Evolutionary conservation across 2,329 filamentous ascomycete genomes (phyloP).

Genomic region (Cladosporium phlei): DNA sequence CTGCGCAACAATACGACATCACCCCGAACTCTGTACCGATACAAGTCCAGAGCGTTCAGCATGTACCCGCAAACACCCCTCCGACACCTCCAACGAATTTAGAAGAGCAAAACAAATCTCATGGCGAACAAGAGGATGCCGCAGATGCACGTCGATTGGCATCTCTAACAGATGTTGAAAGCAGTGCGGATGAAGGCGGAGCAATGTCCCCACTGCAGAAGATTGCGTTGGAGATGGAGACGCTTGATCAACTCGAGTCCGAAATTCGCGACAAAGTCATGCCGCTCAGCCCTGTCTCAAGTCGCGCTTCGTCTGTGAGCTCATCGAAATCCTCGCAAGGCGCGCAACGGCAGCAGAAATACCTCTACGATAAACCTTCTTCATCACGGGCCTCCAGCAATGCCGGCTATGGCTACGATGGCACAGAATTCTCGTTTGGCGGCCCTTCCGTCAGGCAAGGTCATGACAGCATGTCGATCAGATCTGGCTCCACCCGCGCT

Average conservation of each 20-base stretch:
- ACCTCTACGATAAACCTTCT: conserved; percentile 45
- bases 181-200: conserved; percentile 63
- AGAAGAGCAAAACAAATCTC: conserved; percentile 54
- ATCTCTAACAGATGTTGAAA: conserved; percentile 54
- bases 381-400: conserved; percentile 33
- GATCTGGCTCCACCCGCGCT: conserved; percentile 46
- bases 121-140: background rate
- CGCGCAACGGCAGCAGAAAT: conserved; percentile 38
- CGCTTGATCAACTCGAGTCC: conserved; percentile 49
- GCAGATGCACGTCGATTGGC: no score
- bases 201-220: conserved; percentile 67
- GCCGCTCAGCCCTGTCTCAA: conserved; percentile 63
- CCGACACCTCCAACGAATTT: conserved; percentile 79
- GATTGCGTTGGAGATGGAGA: conserved; percentile 66
- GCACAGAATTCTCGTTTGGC: conserved; percentile 37
- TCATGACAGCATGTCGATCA: conserved; percentile 38
- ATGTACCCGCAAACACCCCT: conserved; percentile 71
- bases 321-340: conserved; percentile 53
- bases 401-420: conserved; percentile 27
- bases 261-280: conserved; percentile 59
- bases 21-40: conserved; percentile 64
- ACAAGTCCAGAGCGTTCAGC: conserved; percentile 83
- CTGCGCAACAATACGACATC: conserved; percentile 91
- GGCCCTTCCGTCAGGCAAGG: conserved; percentile 24
- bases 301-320: conserved; percentile 58